These are phyloP conservation scores for Hypoxylon sp. DNA, from an alignment of 2,329 filamentous ascomycete species.

Conservation along the genomic window DNA sequence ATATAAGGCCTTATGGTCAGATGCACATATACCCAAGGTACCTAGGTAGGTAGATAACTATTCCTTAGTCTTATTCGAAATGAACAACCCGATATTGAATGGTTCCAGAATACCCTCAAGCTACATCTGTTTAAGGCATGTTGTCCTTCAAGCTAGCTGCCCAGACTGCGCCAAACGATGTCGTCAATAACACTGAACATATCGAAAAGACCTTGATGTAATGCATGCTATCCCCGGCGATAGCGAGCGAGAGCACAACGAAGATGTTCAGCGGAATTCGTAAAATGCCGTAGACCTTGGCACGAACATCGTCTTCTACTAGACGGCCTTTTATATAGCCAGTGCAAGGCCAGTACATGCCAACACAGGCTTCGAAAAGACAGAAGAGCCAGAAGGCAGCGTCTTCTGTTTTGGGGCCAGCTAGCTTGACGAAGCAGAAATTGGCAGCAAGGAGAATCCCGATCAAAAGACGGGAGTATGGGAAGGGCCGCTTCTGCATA, in stretches of 20 bases:
- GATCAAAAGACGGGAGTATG: constrained; percentile 48
- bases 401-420: constrained; percentile 50
- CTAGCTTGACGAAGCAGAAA: constrained; percentile 53
- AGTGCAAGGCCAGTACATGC: constrained; percentile 66
- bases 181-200: constrained; percentile 43
- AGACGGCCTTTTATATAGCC: constrained; percentile 57
- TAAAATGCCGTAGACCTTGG: constrained; percentile 64
- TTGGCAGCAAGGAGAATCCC: constrained; percentile 47
- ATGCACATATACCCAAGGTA: too few relatives aligned
- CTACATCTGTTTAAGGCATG: constrained; percentile 36
- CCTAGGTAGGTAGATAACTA: too few relatives aligned
- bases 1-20: too few relatives aligned
- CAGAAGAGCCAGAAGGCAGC: constrained; percentile 65
- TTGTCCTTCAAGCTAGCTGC: constrained; percentile 39
- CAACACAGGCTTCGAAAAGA: constrained; percentile 64
- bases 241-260: constrained; percentile 54
- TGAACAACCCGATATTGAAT: background rate
- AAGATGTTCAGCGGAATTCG: constrained; percentile 59
- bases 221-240: constrained; percentile 51
- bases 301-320: constrained; percentile 60
- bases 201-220: constrained; percentile 39
- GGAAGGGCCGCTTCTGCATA: constrained; percentile 46
- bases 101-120: background rate
- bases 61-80: too few relatives aligned
- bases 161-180: constrained; percentile 40